Base-by-base conservation (phyloP, 2,329 filamentous ascomycete genomes). In the Pseudocercospora macadamiae region DNA sequence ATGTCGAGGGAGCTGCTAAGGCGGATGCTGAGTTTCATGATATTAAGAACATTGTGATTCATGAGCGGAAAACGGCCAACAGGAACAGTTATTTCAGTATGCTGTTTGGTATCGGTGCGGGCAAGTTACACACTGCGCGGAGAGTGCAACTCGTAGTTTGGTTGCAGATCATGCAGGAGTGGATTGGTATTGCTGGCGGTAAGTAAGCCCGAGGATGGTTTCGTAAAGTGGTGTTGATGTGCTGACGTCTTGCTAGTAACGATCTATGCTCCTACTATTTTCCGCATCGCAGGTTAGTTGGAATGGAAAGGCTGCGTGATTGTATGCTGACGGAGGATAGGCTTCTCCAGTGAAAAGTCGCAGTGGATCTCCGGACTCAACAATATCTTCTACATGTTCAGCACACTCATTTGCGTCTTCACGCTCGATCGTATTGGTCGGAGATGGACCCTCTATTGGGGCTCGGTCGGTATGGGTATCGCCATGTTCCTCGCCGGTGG, bases 11-110 rank as follows among this genome's bases (percentile, higher is more conserved):
- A 12, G 56, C 52, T 4, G 60, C 49, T 4, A 77, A 79, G 1
- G 85, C 86, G 2, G 80, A 89, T 39, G 77, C 79, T 0, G 88
- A 92, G 70, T 88, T 87, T 61, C 80, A 84, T 28, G 89, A 91
- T 58, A 91, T 92, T 61, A 78, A 82, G 56, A 83, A 81, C 58
- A 84, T 88, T 12, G 82, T 83, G 12, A 80, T 82, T 52, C 77
- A 88, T 12, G 89, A 91, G 65, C 62, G 69, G 45, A 67, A 74
- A 42, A 75, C 70, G 3, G 63, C 70, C 1, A 64, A 65, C 7
- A 63, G 64, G 32, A 68, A 71, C 23, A 69, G 63, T 16, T 74
- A 74, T 54, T 70, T 64, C 39, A 62, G 59, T 2, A 74, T 74
- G 72, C 49, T 73, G 14, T 70, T 72, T 37, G 72, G 72, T 3